Evolutionary conservation across 805 yeast species (phyloP), one percentile per base, ranked within the genome.

Genomic region (Cyberlindnera nakhonratchasimensis): DNA sequence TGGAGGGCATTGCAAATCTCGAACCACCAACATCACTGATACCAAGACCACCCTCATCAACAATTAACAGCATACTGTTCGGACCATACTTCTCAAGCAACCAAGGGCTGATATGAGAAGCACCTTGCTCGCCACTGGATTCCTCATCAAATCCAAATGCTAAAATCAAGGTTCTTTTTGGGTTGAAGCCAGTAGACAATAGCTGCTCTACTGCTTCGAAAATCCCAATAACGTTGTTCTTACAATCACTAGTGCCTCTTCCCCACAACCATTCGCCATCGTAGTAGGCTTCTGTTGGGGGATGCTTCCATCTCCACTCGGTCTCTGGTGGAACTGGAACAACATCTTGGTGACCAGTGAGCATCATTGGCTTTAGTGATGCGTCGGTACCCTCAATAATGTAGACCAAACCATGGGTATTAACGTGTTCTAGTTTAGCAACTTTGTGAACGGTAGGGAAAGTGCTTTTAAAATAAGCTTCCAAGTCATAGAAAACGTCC

Each of bases 61-160:
- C 61, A 36, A 87, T 65, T 16, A 82, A 70, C 48, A 76, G 75
- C 24, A 86, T 50, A 1, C 82, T 72, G 46, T 86, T 69, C 21
- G 60, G 52, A 6, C 95, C 95, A 53, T 77, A 81, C 42, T 71
- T 70, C 18, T 74, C 67, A 22, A 67, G 61, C 17, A 87, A 55
- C 45, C 63, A 64, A 29, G 69, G 48, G 10, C 74, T 70, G 16
- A 86, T 65, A 4, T 61, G 41, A 10, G 43, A 42, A 1, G 57
- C 50, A 6, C 95, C 95, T 35, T 90, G 64, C n/a, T 22, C 26
- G n/a, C 56, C 54, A 19, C 53, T 48, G 25, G 71, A 10, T 40
- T 87, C 96, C 65, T 86, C 96, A 56, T 87, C 95, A 51, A 77
- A 83, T 1, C 95, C 95, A 55, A 81, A 77, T 0, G 86, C 79